Evolutionary conservation across 2,329 filamentous ascomycete genomes (phyloP).

Genomic region (Trichoderma asperellum): DNA sequence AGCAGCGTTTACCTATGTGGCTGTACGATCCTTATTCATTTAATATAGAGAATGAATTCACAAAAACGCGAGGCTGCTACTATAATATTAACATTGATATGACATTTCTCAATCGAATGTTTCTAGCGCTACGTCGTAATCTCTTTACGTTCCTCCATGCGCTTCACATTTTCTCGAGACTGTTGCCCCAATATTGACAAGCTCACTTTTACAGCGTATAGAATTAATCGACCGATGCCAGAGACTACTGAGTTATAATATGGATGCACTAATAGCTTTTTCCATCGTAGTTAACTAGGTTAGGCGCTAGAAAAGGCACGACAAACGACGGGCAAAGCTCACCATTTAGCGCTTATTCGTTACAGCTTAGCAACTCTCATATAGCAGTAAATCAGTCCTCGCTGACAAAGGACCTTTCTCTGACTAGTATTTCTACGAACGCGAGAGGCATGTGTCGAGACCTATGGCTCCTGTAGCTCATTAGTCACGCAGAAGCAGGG

Average conservation of each 20-base stretch:
- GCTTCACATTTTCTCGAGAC: background rate
- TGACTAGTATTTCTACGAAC: background rate
- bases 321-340: background rate
- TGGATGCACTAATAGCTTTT: background rate
- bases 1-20: background rate
- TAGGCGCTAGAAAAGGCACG: background rate
- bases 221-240: too few species aligned
- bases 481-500: background rate
- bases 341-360: constrained; percentile 16
- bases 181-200: background rate
- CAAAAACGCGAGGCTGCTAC: background rate
- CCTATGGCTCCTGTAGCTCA: background rate
- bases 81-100: background rate
- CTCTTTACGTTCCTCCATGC: background rate
- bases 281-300: background rate
- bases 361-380: background rate
- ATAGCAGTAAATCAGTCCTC: background rate
- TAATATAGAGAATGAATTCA: background rate
- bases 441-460: background rate
- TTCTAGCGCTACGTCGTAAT: background rate
- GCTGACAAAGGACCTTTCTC: background rate
- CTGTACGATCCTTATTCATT: background rate
- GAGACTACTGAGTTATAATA: too few species aligned
- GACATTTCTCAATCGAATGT: background rate
- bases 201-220: background rate